phyloP scores from a whole-genome alignment of 805 yeast genomes.

The Schwanniomyces polymorphus region DNA sequence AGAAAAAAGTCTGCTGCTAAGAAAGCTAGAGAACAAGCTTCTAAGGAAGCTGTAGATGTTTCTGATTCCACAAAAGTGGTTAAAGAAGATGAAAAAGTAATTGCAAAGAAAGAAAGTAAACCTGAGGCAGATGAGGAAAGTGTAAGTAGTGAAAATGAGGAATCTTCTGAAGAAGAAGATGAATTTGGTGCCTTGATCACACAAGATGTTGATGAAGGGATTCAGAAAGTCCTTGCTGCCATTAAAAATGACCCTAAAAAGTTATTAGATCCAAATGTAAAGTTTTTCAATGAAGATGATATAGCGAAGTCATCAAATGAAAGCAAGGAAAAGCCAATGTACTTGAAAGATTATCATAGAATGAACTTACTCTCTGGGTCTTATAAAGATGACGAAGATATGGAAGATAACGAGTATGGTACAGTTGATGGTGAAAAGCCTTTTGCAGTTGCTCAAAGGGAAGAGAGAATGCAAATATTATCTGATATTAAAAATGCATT shows the following conservation, averaged over 20 bases:
- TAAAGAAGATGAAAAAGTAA: slow-evolving; percentile 20
- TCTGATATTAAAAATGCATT: slow-evolving; percentile 75
- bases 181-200: slow-evolving; percentile 88
- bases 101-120: slow-evolving; percentile 8
- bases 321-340: slow-evolving; percentile 61
- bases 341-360: slow-evolving; percentile 90
- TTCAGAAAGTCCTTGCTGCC: slow-evolving; percentile 68
- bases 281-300: slow-evolving; percentile 72
- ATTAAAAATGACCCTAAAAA: slow-evolving; percentile 65
- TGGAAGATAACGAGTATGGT: slow-evolving; percentile 32
- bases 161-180: slow-evolving; percentile 74
- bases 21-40: slow-evolving; percentile 56
- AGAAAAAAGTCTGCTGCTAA: slow-evolving; percentile 86
- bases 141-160: slow-evolving; percentile 12
- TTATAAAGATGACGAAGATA: slow-evolving; percentile 55
- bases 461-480: slow-evolving; percentile 71
- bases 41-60: slow-evolving; percentile 3
- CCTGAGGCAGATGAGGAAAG: slow-evolving; percentile 21
- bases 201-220: slow-evolving; percentile 79
- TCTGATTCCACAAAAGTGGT: slow-evolving; percentile 8
- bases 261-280: slow-evolving; percentile 65
- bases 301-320: slow-evolving; percentile 14
- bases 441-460: slow-evolving; percentile 70
- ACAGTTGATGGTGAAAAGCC: slow-evolving; percentile 62
- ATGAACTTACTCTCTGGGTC: slow-evolving; percentile 73